Evolutionary conservation across 768 basidiomycete species (phyloP).

Genomic region (Fistulinella prunicolor): DNA sequence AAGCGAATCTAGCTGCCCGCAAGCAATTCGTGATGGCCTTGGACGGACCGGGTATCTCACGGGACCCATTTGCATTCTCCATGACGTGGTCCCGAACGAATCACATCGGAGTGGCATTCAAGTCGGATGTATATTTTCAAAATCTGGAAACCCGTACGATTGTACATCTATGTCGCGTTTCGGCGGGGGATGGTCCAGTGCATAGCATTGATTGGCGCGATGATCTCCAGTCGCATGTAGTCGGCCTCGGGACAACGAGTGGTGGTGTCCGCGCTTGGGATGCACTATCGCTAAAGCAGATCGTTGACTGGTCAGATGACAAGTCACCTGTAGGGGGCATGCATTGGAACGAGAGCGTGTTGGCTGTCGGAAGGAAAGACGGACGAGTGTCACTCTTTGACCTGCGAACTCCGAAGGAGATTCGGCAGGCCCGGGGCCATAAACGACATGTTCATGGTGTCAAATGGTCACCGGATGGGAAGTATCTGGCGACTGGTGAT

Average conservation of each 20-base stretch:
- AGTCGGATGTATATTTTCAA: constrained; percentile 58
- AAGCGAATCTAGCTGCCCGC: constrained; percentile 52
- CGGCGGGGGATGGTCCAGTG: constrained; percentile 35
- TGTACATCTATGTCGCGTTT: constrained; percentile 46
- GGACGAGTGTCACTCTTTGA: constrained; percentile 40
- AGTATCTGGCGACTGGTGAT: constrained; percentile 41
- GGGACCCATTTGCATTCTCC: constrained; percentile 52
- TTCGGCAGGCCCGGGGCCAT: constrained; percentile 30
- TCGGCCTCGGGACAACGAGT: constrained; percentile 51
- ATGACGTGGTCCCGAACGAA: constrained; percentile 61
- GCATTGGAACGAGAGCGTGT: constrained; percentile 37
- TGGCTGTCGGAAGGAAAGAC: constrained; percentile 39
- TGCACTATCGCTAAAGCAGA: constrained; percentile 30
- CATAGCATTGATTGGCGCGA: constrained; percentile 53
- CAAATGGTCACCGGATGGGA: constrained; percentile 41
- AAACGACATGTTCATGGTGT: constrained; percentile 38
- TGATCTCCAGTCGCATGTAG: constrained; percentile 36
- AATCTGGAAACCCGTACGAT: constrained; percentile 55
- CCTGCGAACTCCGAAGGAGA: constrained; percentile 29
- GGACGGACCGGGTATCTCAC: constrained; percentile 62
- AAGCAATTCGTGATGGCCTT: constrained; percentile 56
- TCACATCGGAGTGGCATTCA: constrained; percentile 61
- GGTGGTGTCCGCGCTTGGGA: constrained; percentile 59
- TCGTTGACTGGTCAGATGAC: constrained; percentile 34
- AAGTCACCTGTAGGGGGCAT: constrained; percentile 39